phyloP scores from a whole-genome alignment of 169 alveolate genomes.

The Ichthyophthirius multifiliis region DNA sequence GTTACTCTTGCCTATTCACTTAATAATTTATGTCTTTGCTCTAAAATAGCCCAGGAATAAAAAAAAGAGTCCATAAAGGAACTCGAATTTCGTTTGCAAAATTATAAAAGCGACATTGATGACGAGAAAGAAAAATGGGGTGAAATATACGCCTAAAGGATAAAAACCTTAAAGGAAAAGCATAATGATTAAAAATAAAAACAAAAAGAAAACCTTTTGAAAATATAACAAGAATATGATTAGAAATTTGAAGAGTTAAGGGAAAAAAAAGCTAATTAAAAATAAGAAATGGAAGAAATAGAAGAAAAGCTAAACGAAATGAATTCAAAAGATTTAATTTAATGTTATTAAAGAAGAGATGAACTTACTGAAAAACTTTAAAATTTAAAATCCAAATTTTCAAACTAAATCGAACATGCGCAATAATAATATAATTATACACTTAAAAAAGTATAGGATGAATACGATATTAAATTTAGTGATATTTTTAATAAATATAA shows the following conservation, averaged over 20 bases:
- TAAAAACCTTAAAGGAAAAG: conserved; percentile 4
- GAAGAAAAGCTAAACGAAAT: conserved; percentile 8
- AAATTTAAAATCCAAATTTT: background rate
- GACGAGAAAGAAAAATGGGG: conserved; percentile 32
- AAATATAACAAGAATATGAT: background rate
- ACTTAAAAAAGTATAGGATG: conserved; percentile 28
- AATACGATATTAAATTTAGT: conserved; percentile 22
- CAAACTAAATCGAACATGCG: background rate
- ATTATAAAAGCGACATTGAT: conserved; percentile 41
- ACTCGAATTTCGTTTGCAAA: conserved; percentile 27
- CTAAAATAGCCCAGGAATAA: conserved; percentile 11
- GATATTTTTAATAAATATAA: conserved; percentile 23
- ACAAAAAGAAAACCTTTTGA: background rate
- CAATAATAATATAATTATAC: conserved; percentile 4
- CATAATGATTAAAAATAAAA: conserved; percentile 7
- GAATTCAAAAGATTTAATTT: conserved; percentile 13
- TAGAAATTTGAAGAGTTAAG: background rate
- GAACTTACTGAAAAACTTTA: conserved; percentile 1
- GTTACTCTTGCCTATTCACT: conserved; percentile 8
- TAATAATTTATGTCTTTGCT: conserved; percentile 13
- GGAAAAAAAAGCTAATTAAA: background rate
- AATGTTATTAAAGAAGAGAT: conserved; percentile 19
- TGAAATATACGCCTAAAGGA: background rate
- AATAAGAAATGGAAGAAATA: background rate
- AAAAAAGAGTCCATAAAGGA: conserved; percentile 25